Evolutionary conservation across 2,329 filamentous ascomycete species (phyloP), one percentile per base, ranked within the genome.

Genomic region (Aspergillus jensenii): DNA sequence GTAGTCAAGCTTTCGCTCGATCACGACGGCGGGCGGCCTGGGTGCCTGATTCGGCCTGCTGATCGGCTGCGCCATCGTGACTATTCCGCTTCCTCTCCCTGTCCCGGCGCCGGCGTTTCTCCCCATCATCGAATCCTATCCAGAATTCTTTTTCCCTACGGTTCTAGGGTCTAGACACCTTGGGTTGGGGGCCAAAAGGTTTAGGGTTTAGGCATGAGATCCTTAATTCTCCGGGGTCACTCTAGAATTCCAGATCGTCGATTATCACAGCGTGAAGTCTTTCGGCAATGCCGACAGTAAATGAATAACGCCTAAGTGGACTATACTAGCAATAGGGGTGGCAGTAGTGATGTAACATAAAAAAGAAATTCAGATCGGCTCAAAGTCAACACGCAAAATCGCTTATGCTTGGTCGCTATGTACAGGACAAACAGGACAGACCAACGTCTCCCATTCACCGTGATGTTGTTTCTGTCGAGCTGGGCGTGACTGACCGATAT

Each of bases 391-490:
- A 58, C 44, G 41, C 52, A 54, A 50, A 57, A 57, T 59, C 58
- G 57, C 58, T 62, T 57, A 62, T 58, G 57, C 58, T 62, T 55
- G 61, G 56, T 62, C 62, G 56, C 59, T 75, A 75, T 75, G 63
- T 76, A 74, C 75, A 77, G 56, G 68, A 66, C 75, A 78, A 47
- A 66, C 64, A 2, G 58, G 59, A 47, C 63, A 65, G 12, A 55
- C 55, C 35, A 64, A 43, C 49, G 72, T 62, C 49, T 70, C 73
- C 53, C 61, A 59, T 8, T 67, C 63, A 6, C 40, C 52, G 55
- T 63, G 62, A 48, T 67, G 59, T 31, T 59, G 66, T 46, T 57
- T 64, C 40, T 44, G 47, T 40, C 55, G 46, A 7, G 43, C 6
- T 8, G 56, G 51, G 15, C 47, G 47, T 40, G 59, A 58, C 43